Evolutionary conservation across 768 basidiomycete species (phyloP), one percentile per base, ranked within the genome.

Genomic region (Leucocoprinus leucothites): DNA sequence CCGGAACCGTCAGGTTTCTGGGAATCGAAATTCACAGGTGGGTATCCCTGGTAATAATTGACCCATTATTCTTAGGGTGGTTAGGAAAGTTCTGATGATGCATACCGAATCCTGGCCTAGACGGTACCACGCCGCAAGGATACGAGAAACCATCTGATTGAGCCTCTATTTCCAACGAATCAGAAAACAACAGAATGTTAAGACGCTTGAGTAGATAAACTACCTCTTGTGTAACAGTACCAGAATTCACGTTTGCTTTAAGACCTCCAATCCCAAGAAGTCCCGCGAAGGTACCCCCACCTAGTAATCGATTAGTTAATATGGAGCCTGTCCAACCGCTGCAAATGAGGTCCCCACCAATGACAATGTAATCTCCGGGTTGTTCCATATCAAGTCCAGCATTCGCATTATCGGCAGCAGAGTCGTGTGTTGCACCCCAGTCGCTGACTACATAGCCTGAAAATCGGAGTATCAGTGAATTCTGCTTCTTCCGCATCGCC

Each of bases 351-450:
- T n/a, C n/a, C 65, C 50, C 53, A 71, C 77, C 78, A 40, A 78
- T 71, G 8, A 80, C 18, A 34, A 80, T 76, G 46, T 64, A 75
- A 57, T 79, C 78, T 38, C 78, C 78, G 13, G 78, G 78, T 57
- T 78, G 76, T 57, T 80, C 78, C 77, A 79, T 79, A 56, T 80
- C 78, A 22, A 80, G 64, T 1, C 78, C 78, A 38, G 71, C 71
- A 60, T 76, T 76, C 8, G 77, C 78, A 62, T 79, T 79, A 49
- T 73, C 75, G 16, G 62, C 58, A 3, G 77, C 75, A 3, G 71
- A 69, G 56, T 78, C 77, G 59, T 81, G 73, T 3, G 79, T 80
- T 1, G 76, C 79, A 11, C 78, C 78, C 79, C 78, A 80, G 50
- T 80, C 79, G 53, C 75, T 77, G n/a, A 79, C 74, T n/a, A 78